Conservation (phyloP, 2,329 filamentous ascomycete genomes). For the Ophiocordyceps australis region DNA sequence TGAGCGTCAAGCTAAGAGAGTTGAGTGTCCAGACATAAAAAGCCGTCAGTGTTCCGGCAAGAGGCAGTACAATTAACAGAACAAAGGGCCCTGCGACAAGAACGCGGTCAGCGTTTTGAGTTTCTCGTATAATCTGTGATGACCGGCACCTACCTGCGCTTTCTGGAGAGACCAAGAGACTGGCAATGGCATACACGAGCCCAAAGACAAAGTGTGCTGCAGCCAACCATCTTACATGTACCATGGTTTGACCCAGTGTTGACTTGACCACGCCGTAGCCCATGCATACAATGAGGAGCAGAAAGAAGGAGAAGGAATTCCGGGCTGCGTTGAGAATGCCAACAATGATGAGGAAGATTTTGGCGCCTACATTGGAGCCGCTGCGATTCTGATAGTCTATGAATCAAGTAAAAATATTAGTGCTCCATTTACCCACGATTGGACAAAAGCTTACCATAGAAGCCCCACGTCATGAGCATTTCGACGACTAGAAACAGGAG, state of each 20-base stretch:
- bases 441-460: too few relatives aligned
- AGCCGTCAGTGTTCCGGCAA: slow-evolving; percentile 80
- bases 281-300: slow-evolving; percentile 97
- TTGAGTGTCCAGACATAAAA: slow-evolving; percentile 99
- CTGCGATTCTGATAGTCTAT: slow-evolving; percentile 82
- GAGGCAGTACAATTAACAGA: slow-evolving; percentile 78
- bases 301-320: slow-evolving; percentile 97
- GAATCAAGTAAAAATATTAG: too few relatives aligned
- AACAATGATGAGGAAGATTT: slow-evolving; percentile 78
- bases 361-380: slow-evolving; percentile 66
- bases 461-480: slow-evolving; percentile 97
- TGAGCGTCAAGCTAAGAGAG: slow-evolving; percentile 85
- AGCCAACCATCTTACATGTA: slow-evolving; percentile 79
- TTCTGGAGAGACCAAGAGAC: slow-evolving; percentile 75
- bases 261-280: slow-evolving; percentile 96
- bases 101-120: too few relatives aligned
- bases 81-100: slow-evolving; percentile 53
- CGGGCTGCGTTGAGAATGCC: slow-evolving; percentile 81
- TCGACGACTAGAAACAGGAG: slow-evolving; percentile 86
- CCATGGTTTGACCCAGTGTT: slow-evolving; percentile 81
- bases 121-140: too few relatives aligned
- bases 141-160: slow-evolving; percentile 39
- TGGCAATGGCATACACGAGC: slow-evolving; percentile 80
- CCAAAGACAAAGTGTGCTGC: slow-evolving; percentile 91
- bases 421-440: too few relatives aligned